Base-by-base conservation (phyloP, 1,284 basidiomycete species). In the Cryptococcus deneoformans region DNA sequence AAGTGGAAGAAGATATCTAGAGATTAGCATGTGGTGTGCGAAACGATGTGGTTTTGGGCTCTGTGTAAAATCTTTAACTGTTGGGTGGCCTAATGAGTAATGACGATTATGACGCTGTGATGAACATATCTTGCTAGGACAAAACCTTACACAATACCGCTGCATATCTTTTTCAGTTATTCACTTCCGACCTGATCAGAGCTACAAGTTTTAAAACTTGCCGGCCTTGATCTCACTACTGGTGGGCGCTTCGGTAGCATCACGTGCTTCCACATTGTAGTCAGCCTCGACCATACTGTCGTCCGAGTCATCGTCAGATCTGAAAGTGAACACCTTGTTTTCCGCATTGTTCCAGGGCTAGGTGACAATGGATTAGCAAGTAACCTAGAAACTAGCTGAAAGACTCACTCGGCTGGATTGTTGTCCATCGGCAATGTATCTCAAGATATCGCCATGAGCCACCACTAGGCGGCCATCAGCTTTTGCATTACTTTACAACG, bases 391-490 rank as follows among this genome's bases (percentile, higher is more conserved):
- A 38, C 0, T 12, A 36, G 16, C 37, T 6, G 36, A 36, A 12
- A 37, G 39, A 44, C 73, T 65, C 57, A 72, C 72, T 48, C 69
- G 56, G 2, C 56, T 55, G 3, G 65, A 66, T 52, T 71, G 63
- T 29, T 69, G 34, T 0, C 72, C 69, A 40, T 77, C 71, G 1
- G 67, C 71, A 37, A 79, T 61, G 58, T 66, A 63, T 39, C 77
- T 62, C 36, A 79, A 56, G 29, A 79, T 75, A 53, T 78, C 77
- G 1, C 78, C 77, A 58, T 79, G 78, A 6, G 77, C 76, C 6
- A 78, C 76, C 39, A 79, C 34, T 29, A 29, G 5, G 29, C 5
- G 29, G 29, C 5, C 29, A 29, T 29, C 29, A 29, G 29, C 29
- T 36, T 6, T 40, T 20, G 36, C 12, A n/a, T 29, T 20, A 64